Conservation (phyloP, 2,329 filamentous ascomycete genomes). For the Diplodia scrobiculata region DNA sequence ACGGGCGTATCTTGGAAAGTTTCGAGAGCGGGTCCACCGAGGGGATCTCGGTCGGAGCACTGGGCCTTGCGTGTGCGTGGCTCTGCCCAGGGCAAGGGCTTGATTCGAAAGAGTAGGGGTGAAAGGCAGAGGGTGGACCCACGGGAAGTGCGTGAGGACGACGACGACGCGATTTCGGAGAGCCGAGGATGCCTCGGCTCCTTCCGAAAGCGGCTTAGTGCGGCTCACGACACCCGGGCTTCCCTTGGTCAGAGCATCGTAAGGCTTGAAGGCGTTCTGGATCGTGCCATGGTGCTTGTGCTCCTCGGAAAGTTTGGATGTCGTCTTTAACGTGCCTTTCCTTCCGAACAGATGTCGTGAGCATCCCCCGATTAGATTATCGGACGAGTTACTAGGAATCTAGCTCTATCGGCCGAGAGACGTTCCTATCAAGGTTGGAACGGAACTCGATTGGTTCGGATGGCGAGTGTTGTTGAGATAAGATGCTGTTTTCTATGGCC, state of each 20-base stretch:
- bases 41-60: slow-evolving; percentile 18
- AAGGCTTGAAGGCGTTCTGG: background rate
- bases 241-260: background rate
- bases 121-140: background rate
- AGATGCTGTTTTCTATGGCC: background rate
- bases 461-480: background rate
- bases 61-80: slow-evolving; percentile 1
- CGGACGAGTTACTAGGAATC: background rate
- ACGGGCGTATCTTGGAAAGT: slow-evolving; percentile 21
- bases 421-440: background rate
- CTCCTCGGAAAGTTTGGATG: background rate
- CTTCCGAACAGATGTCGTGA: background rate
- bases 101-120: slow-evolving; percentile 3
- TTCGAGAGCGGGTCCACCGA: slow-evolving; percentile 15
- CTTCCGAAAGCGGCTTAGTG: background rate
- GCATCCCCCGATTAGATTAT: background rate
- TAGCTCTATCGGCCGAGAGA: background rate
- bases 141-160: slow-evolving; percentile 11
- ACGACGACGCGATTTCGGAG: slow-evolving; percentile 21
- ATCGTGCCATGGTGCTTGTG: background rate
- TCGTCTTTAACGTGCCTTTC: background rate
- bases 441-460: background rate
- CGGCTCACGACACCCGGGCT: background rate
- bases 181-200: slow-evolving; percentile 19
- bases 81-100: slow-evolving; percentile 10